Base-by-base conservation (phyloP, 805 yeast species). In the Metschnikowia chrysomelidarum region DNA sequence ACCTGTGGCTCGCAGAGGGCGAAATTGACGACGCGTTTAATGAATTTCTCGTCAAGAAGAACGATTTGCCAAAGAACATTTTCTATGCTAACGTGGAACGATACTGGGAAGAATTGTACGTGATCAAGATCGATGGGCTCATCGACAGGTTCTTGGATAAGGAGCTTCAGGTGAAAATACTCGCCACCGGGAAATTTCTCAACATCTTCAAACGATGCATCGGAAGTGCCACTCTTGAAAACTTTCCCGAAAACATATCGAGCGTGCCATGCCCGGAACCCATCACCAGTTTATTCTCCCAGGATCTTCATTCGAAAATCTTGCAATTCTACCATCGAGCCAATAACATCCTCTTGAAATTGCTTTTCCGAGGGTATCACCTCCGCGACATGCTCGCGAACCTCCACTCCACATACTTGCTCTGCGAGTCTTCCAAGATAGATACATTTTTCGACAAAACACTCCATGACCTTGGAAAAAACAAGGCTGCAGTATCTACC, bases 171-270 rank as follows among this genome's bases (percentile, higher is more conserved):
- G 69, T 71, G 31, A 82, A 82, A 56, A 71, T 91, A 0, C 62
- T 91, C 16, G 65, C 79, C 32, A 86, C 96, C 0, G 99, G 99
- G 2, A 89, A 87, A 58, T 81, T 81, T 48, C 62, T 88, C 37
- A 85, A 87, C 50, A 80, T 91, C 3, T 67, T 84, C 27, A 71
- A 76, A 36, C 78, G 72, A 38, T 79, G 85, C 50, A 57, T 62
- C 8, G 82, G 81, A 0, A 60, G 75, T 3, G 62, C 65, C n/a
- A 53, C 59, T 33, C 54, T 64, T 20, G 53, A 53, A 4, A 37
- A 30, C 15, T 48, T 62, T 14, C 49, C 57, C 14, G 67, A 62
- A 29, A 23, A 30, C 5, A 40, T 63, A 2, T 29, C 39, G 11
- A 23, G 30, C 7, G 31, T 24, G 17, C 15, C 35, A 7, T 23